These are phyloP conservation scores for Poa annua DNA, from an alignment of 176 grass and related monocot genomes.

Conservation along the genomic window DNA sequence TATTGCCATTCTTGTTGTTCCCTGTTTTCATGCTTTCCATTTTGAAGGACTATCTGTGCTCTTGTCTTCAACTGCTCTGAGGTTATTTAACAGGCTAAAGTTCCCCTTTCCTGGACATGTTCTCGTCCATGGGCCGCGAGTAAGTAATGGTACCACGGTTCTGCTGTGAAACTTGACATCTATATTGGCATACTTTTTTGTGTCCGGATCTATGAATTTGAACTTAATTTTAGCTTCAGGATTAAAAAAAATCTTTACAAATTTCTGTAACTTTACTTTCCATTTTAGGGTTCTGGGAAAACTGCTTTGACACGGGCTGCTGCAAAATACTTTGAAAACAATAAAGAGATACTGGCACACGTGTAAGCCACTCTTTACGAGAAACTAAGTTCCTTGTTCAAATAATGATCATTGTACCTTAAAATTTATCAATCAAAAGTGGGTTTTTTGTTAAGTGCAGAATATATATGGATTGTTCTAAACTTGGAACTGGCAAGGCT, in stretches of 20 bases:
- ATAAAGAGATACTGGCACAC: conserved; percentile 81
- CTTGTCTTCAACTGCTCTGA: conserved; percentile 66
- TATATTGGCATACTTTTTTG: conserved; percentile 21
- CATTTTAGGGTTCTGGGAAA: conserved; percentile 91
- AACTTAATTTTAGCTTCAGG: conserved; percentile 21
- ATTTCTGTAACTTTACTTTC: conserved; percentile 29
- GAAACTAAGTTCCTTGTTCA: conserved; percentile 31
- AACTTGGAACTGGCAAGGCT: conserved; percentile 77
- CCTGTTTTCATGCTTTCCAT: conserved; percentile 38
- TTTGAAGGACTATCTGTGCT: conserved; percentile 77
- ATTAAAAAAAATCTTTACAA: not conserved
- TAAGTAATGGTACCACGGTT: conserved; percentile 62
- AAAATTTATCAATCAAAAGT: conserved; percentile 18
- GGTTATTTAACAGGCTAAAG: conserved; percentile 61
- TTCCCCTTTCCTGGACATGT: conserved; percentile 77
- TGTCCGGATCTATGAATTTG: conserved; percentile 24
- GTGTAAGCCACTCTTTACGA: conserved; percentile 53
- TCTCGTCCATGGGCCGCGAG: conserved; percentile 88
- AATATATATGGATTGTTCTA: conserved; percentile 81
- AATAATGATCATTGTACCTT: conserved; percentile 21
- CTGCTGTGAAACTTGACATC: conserved; percentile 23
- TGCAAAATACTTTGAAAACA: conserved; percentile 78
- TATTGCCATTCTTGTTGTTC: conserved; percentile 9
- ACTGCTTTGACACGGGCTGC: conserved; percentile 81
- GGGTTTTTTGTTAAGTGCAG: conserved; percentile 56